phyloP scores from a whole-genome alignment of 306 rosid species.

The Prunus campanulata region DNA sequence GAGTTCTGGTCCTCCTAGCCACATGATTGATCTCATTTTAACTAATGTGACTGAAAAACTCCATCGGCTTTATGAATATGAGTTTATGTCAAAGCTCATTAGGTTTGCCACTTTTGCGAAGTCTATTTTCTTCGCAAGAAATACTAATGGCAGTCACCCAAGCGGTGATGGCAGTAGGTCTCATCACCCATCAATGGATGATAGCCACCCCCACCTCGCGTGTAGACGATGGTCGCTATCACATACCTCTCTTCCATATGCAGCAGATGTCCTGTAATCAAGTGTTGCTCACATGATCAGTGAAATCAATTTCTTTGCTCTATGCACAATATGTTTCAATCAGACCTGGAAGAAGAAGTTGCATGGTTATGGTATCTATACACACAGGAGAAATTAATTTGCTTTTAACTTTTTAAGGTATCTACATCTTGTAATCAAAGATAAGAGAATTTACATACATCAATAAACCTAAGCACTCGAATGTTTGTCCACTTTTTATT shows the following conservation, averaged over 20 bases:
- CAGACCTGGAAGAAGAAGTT: background rate
- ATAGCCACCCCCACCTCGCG: too few species aligned
- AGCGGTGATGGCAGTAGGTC: too few species aligned
- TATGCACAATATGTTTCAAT: background rate
- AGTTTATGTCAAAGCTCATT: background rate
- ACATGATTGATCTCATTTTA: slow-evolving; percentile 22
- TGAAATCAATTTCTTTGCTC: background rate
- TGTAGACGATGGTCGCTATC: too few species aligned
- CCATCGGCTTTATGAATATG: background rate
- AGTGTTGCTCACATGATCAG: background rate
- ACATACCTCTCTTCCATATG: too few species aligned
- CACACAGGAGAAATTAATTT: background rate
- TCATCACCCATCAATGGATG: too few species aligned
- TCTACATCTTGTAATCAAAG: background rate
- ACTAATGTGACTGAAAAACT: background rate
- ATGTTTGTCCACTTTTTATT: background rate
- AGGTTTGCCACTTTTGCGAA: background rate
- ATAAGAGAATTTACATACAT: background rate
- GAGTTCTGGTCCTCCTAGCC: background rate
- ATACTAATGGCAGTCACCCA: too few species aligned
- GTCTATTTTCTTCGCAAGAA: too few species aligned
- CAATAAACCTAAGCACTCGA: background rate
- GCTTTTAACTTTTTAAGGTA: background rate
- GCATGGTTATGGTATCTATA: background rate
- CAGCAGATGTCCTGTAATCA: background rate